These are phyloP conservation scores for Exophiala spinifera DNA, from an alignment of 2,329 filamentous ascomycete species.

Conservation along the genomic window DNA sequence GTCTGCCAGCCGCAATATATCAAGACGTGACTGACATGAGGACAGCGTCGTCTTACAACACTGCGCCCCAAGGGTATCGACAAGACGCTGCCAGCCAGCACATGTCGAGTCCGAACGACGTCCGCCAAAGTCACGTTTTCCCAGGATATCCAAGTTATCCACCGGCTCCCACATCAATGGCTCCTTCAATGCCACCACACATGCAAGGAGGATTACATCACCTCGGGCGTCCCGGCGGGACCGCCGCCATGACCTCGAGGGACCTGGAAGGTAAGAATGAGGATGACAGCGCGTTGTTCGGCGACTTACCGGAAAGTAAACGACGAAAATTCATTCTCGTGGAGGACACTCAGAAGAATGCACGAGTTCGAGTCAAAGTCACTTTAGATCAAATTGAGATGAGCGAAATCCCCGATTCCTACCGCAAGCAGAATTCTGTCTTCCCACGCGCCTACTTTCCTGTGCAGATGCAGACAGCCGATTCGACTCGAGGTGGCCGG, in stretches of 20 bases:
- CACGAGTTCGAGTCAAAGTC: conserved; percentile 81
- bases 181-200: conserved; percentile 61
- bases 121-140: conserved; percentile 73
- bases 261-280: conserved; percentile 37
- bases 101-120: conserved; percentile 56
- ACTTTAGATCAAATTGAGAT: conserved; percentile 92
- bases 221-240: conserved; percentile 31
- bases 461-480: conserved; percentile 84
- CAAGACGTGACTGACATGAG: conserved; percentile 1
- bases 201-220: conserved; percentile 57
- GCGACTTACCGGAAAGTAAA: conserved; percentile 82
- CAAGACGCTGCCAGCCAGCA: conserved; percentile 23
- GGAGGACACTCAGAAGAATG: conserved; percentile 78
- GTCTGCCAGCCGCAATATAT: too few relatives aligned
- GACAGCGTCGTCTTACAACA: conserved; percentile 26
- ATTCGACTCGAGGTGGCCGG: conserved; percentile 64
- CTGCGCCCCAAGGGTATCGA: conserved; percentile 25
- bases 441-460: conserved; percentile 91
- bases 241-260: conserved; percentile 29
- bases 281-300: conserved; percentile 70
- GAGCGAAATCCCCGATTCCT: conserved; percentile 93
- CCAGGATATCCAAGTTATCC: conserved; percentile 66
- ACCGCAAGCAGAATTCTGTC: conserved; percentile 84
- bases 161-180: conserved; percentile 47
- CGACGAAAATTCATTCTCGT: conserved; percentile 96